These are phyloP conservation scores for Pythium dissimile DNA, from an alignment of 352 stramenopile species.

Conservation along the genomic window DNA sequence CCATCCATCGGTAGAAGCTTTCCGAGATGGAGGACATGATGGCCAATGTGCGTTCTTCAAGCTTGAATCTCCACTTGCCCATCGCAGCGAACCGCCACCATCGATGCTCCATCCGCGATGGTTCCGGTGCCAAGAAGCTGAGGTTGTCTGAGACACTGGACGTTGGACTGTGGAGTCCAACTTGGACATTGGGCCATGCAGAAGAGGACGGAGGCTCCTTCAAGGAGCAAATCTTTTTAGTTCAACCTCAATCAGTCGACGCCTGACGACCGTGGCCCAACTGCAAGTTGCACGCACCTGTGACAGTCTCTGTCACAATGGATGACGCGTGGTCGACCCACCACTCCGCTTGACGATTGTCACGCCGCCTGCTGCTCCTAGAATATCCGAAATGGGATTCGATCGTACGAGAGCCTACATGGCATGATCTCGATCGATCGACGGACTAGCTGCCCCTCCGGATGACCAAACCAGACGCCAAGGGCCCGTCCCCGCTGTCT, in stretches of 20 bases:
- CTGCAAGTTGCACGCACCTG: slow-evolving; percentile 15
- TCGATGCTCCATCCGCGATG: background rate
- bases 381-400: no score
- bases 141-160: background rate
- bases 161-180: background rate
- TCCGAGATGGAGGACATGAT: background rate
- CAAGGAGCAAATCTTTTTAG: slow-evolving; percentile 2
- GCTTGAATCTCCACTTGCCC: slow-evolving; percentile 16
- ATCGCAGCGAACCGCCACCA: background rate
- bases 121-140: slow-evolving; percentile 10
- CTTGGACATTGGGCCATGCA: no score
- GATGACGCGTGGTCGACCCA: background rate
- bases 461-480: no score
- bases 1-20: slow-evolving; percentile 7
- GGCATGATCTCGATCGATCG: no score
- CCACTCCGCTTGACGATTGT: no score
- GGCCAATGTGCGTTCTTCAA: slow-evolving; percentile 16
- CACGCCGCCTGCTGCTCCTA: no score
- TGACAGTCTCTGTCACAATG: slow-evolving; percentile 19
- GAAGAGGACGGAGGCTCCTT: no score
- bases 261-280: slow-evolving; percentile 2
- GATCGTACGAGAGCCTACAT: no score
- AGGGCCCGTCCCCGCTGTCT: no score
- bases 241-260: slow-evolving; percentile 20
- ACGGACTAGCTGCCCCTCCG: no score